These are phyloP conservation scores for Delphinella strobiligena DNA, from an alignment of 2,329 filamentous ascomycete genomes.

Conservation along the genomic window DNA sequence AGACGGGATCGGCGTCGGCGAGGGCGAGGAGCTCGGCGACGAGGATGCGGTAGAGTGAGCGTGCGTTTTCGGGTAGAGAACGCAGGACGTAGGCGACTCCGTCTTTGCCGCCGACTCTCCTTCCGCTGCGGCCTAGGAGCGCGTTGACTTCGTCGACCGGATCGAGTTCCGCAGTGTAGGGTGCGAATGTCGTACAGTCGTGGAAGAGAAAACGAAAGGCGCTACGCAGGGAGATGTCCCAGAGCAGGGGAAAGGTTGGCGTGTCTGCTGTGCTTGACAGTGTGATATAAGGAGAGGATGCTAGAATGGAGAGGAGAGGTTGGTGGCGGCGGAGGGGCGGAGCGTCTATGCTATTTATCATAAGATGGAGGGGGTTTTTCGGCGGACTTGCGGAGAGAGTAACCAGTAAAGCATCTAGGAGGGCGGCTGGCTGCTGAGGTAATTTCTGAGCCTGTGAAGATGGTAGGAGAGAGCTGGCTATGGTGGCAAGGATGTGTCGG, in stretches of 20 bases:
- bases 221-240: slow-evolving; percentile 76
- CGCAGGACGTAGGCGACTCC: slow-evolving; percentile 85
- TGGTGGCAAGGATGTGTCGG: slow-evolving; percentile 56
- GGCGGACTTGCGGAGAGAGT: slow-evolving; percentile 41
- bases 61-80: slow-evolving; percentile 83
- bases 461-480: slow-evolving; percentile 51
- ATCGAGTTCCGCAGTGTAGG: slow-evolving; percentile 63
- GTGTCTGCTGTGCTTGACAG: slow-evolving; percentile 77
- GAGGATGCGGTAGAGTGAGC: slow-evolving; percentile 72
- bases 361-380: slow-evolving; percentile 23
- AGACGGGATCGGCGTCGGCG: slow-evolving; percentile 33
- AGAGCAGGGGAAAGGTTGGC: slow-evolving; percentile 75
- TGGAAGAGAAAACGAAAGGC: slow-evolving; percentile 83
- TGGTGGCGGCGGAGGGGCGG: slow-evolving; percentile 64
- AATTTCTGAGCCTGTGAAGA: slow-evolving; percentile 35
- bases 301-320: slow-evolving; percentile 61
- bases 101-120: slow-evolving; percentile 75
- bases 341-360: slow-evolving; percentile 78
- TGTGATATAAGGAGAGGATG: slow-evolving; percentile 58
- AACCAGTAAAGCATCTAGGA: slow-evolving; percentile 54
- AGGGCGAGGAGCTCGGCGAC: slow-evolving; percentile 69
- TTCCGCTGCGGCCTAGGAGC: slow-evolving; percentile 67
- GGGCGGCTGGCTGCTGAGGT: slow-evolving; percentile 53
- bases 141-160: slow-evolving; percentile 84
- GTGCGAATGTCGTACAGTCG: slow-evolving; percentile 80